A percentile compares a stretch with the other conserved stretches of the same genome.
Conservation (phyloP, 352 stramenopile species). For the Globisporangium uncinulatum region DNA sequence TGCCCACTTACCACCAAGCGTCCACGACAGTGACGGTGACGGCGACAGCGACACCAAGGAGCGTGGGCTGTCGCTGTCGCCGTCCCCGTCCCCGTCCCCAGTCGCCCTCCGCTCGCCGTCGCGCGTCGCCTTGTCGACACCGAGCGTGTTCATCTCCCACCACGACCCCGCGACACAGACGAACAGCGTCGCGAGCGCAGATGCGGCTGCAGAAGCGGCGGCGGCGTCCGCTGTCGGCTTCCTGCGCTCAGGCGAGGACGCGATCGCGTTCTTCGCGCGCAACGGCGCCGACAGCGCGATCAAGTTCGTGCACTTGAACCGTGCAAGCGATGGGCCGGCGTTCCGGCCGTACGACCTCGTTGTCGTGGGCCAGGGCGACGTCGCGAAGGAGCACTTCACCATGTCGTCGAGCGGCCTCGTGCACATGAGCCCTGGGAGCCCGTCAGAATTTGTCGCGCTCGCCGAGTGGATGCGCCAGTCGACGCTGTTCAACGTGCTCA, state of each 20-base stretch:
- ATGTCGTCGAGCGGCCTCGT: conserved; percentile 87
- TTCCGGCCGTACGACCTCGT: conserved; percentile 92
- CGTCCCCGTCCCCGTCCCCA: background rate
- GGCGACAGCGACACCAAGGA: conserved; percentile 1
- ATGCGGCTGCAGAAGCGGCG: conserved; percentile 45
- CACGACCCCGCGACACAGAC: conserved; percentile 40
- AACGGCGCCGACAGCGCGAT: conserved; percentile 88
- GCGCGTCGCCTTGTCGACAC: background rate
- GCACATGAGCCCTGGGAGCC: conserved; percentile 59
- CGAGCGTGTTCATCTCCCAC: conserved; percentile 42
- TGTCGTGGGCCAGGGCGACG: conserved; percentile 79
- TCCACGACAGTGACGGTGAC: conserved; percentile 11
- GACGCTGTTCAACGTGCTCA: conserved; percentile 94
- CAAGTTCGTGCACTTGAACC: conserved; percentile 94
- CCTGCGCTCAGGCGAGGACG: conserved; percentile 82
- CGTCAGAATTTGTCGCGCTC: conserved; percentile 91
- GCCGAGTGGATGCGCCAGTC: conserved; percentile 93
- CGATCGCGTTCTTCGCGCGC: conserved; percentile 92
- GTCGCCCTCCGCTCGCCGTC: conserved; percentile 9
- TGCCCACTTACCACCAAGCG: conserved; percentile 6
- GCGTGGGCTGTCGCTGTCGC: background rate
- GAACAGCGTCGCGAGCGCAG: conserved; percentile 25
- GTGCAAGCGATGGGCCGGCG: conserved; percentile 44
- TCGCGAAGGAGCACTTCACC: conserved; percentile 86
- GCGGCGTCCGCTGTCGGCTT: conserved; percentile 46